These are phyloP conservation scores for Urostyla sp. DNA, from an alignment of 73 alveolate genomes.

Conservation along the genomic window DNA sequence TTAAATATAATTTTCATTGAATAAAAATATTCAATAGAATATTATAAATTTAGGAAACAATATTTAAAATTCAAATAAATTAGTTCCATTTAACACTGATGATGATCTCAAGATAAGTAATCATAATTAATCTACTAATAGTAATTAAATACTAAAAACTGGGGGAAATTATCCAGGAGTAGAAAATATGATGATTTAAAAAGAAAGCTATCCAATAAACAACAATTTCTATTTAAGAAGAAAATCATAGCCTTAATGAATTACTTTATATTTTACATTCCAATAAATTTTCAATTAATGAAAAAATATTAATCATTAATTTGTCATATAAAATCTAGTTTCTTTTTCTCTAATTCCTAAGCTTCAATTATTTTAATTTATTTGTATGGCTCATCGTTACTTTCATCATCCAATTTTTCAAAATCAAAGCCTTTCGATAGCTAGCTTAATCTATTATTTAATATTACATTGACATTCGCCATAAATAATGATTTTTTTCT, in stretches of 20 bases:
- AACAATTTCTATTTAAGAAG: conserved; percentile 31
- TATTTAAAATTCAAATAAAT: background rate
- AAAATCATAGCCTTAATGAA: conserved; percentile 48
- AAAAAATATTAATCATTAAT: background rate
- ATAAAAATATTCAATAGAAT: too few relatives aligned
- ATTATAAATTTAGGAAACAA: background rate
- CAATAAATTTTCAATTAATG: background rate
- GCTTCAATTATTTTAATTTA: background rate
- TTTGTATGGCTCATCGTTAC: too few relatives aligned
- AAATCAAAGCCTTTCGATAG: too few relatives aligned
- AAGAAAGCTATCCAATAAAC: conserved; percentile 7
- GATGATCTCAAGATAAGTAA: background rate
- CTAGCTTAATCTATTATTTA: too few relatives aligned
- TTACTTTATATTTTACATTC: background rate
- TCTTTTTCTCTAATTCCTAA: background rate
- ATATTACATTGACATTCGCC: too few relatives aligned
- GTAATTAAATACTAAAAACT: background rate
- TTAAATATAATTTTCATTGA: too few relatives aligned
- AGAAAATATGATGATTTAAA: conserved; percentile 32
- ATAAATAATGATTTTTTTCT: too few relatives aligned
- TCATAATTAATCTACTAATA: background rate
- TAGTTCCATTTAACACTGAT: background rate
- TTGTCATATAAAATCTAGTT: background rate
- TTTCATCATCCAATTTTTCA: too few relatives aligned
- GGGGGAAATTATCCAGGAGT: background rate